phyloP scores from a whole-genome alignment of 768 basidiomycete species.

The Termitomyces sp. region DNA sequence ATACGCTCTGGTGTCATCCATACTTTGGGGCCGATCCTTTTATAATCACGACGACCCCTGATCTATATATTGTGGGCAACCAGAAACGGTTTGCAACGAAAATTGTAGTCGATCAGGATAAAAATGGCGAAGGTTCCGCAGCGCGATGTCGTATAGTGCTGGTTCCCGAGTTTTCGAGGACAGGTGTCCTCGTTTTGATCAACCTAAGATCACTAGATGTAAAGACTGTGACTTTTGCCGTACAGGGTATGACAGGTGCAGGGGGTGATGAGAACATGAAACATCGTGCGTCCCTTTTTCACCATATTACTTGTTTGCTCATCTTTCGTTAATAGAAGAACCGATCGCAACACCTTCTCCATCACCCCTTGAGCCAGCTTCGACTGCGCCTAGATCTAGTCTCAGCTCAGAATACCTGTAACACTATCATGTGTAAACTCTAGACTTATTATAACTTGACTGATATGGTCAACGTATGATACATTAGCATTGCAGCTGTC shows the following conservation, averaged over 20 bases:
- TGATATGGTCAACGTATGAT: not conserved
- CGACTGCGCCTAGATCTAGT: constrained; percentile 10
- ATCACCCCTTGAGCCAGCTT: constrained; percentile 4
- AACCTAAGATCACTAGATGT: constrained; percentile 75
- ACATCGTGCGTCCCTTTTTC: constrained; percentile 9
- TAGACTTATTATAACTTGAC: not conserved
- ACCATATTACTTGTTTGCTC: not conserved
- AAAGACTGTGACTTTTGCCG: constrained; percentile 51
- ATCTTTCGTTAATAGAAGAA: constrained; percentile 1
- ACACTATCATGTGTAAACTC: not conserved
- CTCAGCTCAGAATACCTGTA: constrained; percentile 5
- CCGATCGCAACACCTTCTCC: not conserved
- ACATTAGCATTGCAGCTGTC: not conserved
- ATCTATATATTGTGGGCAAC: constrained; percentile 90
- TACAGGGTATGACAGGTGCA: constrained; percentile 38
- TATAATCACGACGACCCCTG: constrained; percentile 76
- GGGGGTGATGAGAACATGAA: constrained; percentile 11
- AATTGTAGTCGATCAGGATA: constrained; percentile 41
- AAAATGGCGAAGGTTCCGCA: constrained; percentile 24
- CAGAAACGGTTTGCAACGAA: constrained; percentile 80
- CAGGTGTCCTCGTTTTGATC: constrained; percentile 73
- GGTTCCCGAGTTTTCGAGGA: constrained; percentile 74
- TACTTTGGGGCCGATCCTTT: constrained; percentile 88
- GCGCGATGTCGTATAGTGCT: constrained; percentile 65
- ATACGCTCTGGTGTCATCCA: constrained; percentile 98